A percentile compares a stretch with the other conserved stretches of the same genome.
phyloP scores from a whole-genome alignment of 2,329 filamentous ascomycete genomes.

The Trichoderma brevicompactum region DNA sequence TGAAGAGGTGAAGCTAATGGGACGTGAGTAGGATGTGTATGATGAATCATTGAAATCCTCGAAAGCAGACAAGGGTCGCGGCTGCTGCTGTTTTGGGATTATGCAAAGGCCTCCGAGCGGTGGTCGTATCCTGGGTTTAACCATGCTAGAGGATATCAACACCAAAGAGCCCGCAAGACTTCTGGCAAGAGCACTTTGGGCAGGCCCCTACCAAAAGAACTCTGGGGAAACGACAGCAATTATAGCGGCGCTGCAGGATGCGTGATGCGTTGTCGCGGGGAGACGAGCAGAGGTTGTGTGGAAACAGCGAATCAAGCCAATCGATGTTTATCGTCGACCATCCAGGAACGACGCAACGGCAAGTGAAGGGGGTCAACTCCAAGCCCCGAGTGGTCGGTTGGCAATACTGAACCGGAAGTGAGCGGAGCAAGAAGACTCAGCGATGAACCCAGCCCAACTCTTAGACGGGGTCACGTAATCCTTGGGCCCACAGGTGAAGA shows the following conservation, averaged over 20 bases:
- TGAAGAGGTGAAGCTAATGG: slow-evolving; percentile 53
- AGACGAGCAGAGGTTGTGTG: not conserved
- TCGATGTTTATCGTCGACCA: slow-evolving; percentile 7
- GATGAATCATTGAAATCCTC: slow-evolving; percentile 53
- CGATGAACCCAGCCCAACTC: slow-evolving; percentile 17
- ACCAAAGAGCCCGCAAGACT: not conserved
- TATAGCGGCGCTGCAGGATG: slow-evolving; percentile 1
- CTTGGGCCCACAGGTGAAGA: slow-evolving; percentile 5
- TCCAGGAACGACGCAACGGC: slow-evolving; percentile 5
- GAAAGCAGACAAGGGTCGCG: slow-evolving; percentile 50
- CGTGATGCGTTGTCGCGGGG: not conserved
- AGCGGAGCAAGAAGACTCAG: slow-evolving; percentile 11
- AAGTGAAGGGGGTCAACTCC: not conserved
- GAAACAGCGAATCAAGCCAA: not conserved
- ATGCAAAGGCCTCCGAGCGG: slow-evolving; percentile 51
- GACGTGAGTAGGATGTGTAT: slow-evolving; percentile 50
- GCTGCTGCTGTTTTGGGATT: slow-evolving; percentile 50
- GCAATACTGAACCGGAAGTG: slow-evolving; percentile 6
- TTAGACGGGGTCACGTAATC: slow-evolving; percentile 23
- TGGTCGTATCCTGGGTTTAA: slow-evolving; percentile 51
- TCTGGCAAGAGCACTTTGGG: slow-evolving; percentile 15
- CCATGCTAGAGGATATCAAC: slow-evolving; percentile 44
- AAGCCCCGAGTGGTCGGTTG: not conserved
- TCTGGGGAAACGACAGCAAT: not conserved
- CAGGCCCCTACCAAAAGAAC: slow-evolving; percentile 18